These are phyloP conservation scores for Vitis hybrid DNA, from an alignment of 177 flowering plant species.

Conservation along the genomic window DNA sequence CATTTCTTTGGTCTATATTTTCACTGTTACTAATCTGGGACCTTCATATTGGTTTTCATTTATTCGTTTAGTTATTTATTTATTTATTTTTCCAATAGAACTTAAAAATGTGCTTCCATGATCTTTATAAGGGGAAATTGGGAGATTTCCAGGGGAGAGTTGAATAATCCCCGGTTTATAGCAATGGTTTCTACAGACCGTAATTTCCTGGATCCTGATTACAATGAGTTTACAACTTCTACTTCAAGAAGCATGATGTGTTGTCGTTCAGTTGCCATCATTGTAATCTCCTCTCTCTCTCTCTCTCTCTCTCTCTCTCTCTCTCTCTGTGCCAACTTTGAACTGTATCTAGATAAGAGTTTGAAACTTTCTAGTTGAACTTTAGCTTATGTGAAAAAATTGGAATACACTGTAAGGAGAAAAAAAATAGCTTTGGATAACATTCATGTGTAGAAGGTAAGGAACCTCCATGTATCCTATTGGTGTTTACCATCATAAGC, in stretches of 20 bases:
- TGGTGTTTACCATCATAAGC: too few relatives aligned
- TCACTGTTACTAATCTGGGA: not conserved
- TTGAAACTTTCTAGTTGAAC: not conserved
- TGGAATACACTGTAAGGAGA: not conserved
- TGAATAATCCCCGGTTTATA: conserved; percentile 35
- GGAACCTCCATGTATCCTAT: too few relatives aligned
- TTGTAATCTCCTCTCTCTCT: conserved; percentile 37
- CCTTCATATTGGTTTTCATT: not conserved
- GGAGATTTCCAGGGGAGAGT: conserved; percentile 48
- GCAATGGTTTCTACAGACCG: conserved; percentile 54
- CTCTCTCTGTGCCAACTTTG: not conserved
- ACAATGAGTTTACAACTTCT: conserved; percentile 44
- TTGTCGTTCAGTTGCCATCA: conserved; percentile 43
- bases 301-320: conserved; percentile 6
- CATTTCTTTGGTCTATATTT: not conserved
- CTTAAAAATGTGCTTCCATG: not conserved
- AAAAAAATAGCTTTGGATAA: too few relatives aligned
- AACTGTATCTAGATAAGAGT: not conserved
- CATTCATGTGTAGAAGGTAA: too few relatives aligned
- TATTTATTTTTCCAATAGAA: not conserved
- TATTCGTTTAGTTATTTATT: not conserved
- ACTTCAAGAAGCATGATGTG: conserved; percentile 45
- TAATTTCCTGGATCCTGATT: conserved; percentile 23
- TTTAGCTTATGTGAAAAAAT: not conserved
- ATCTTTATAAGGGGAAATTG: conserved; percentile 48